Base-by-base conservation (phyloP, 495 filamentous ascomycete genomes). In the Aspergillus panamensis region DNA sequence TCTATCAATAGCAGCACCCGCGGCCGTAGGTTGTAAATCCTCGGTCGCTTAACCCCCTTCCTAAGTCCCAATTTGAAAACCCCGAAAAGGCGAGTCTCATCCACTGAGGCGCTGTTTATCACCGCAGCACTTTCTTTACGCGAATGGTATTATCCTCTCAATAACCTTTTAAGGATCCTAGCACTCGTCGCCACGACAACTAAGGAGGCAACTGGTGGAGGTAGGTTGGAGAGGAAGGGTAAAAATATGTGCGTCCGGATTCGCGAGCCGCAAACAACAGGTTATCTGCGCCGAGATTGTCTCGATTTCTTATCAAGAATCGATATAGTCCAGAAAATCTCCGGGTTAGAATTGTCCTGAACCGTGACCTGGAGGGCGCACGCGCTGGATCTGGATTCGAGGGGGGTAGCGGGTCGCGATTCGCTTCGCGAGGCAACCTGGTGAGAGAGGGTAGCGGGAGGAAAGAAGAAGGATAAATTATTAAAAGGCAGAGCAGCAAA, bases 1-100 rank as follows among this genome's bases (percentile, higher is more conserved):
- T 76, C 32, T 69, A 63, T 48, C 39, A 42, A 33, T 8, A 48
- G 25, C 50, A 54, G 17, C 50, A 21, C 48, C 57, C 33, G 19
- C 44, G 39, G 45, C 54, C 40, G 21, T 25, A 32, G 33, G 51
- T 40, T 30, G 39, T 9, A 51, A 21, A 20, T 50, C 16, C 17
- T 51, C 42, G 37, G 31, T 7, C 21, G 29, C 59, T 59, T 57
- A 58, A 55, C 48, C 58, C 60, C 59, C 56, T 56, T 58, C 51
- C 44, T 62, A 45, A 6, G 59, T 47, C 19, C 50, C 50, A 32
- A 51, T 40, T 54, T 21, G 48, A 54, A 9, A 45, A 13, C 19
- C 51, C 32, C 47, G 25, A 50, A 51, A 21, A 47, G 42, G 48
- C 39, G 53, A 31, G 32, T 62, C 51, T 62, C 59, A 64, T 62